phyloP scores from a whole-genome alignment of 495 filamentous ascomycete genomes.

The Xylaria grammica region DNA sequence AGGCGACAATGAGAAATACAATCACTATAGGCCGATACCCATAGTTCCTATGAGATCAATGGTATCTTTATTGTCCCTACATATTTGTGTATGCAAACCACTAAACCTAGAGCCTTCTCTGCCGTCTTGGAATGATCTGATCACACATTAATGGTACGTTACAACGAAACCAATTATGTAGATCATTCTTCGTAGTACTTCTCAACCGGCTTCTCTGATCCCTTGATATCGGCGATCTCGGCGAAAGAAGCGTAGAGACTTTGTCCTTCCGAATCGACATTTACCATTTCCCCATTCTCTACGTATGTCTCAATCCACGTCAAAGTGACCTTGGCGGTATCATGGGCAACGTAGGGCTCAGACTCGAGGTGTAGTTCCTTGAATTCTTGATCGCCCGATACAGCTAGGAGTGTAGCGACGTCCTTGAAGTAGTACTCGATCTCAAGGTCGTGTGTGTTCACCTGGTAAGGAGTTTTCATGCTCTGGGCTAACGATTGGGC shows the following conservation, averaged over 20 bases:
- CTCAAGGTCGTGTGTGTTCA: not conserved
- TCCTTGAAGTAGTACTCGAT: constrained; percentile 17
- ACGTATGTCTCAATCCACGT: constrained; percentile 4
- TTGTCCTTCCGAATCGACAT: not conserved
- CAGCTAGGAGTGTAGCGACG: constrained; percentile 3
- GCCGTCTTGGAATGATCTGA: too few species aligned
- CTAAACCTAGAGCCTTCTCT: too few species aligned
- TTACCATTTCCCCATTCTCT: constrained; percentile 3
- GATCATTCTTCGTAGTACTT: constrained; percentile 6
- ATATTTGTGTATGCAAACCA: too few species aligned
- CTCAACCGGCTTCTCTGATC: not conserved
- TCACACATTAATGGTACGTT: not conserved
- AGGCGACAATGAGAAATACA: too few species aligned
- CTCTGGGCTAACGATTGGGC: not conserved
- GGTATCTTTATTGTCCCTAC: too few species aligned
- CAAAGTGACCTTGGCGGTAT: not conserved
- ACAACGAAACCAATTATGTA: not conserved
- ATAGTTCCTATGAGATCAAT: too few species aligned
- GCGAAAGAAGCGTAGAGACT: constrained; percentile 1
- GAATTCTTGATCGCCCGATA: constrained; percentile 6
- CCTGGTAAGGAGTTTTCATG: constrained; percentile 1
- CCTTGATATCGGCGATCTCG: not conserved
- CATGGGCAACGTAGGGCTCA: not conserved
- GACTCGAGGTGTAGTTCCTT: constrained; percentile 1
- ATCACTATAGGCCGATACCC: too few species aligned